These are phyloP conservation scores for Tuber borchii DNA, from an alignment of 495 filamentous ascomycete genomes.

Conservation along the genomic window DNA sequence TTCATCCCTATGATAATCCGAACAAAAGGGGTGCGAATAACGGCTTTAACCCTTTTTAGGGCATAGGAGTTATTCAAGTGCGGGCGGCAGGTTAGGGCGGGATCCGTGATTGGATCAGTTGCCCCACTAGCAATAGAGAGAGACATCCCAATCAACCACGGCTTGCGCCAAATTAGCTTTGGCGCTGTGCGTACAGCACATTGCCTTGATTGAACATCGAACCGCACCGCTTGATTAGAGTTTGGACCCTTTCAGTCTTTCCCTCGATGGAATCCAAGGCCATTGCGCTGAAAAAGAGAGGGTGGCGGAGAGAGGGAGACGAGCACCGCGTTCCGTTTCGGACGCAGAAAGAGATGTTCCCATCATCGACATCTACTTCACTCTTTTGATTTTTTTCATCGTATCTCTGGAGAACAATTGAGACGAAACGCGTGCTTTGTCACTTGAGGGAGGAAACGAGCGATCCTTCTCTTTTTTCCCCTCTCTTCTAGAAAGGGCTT, in stretches of 20 bases:
- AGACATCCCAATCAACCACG: neutral
- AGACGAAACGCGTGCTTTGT: neutral
- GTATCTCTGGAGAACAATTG: neutral
- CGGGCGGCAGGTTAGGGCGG: neutral
- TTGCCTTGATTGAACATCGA: neutral
- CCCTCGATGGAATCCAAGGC: neutral
- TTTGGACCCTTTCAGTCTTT: neutral
- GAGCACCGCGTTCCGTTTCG: neutral
- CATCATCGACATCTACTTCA: neutral
- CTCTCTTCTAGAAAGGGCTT: conserved; percentile 8
- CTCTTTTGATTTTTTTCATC: neutral
- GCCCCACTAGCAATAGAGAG: neutral
- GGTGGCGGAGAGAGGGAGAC: neutral
- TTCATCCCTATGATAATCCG: neutral
- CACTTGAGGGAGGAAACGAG: neutral
- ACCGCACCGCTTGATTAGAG: neutral
- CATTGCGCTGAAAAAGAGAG: neutral
- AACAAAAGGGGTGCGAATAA: neutral
- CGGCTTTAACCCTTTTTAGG: neutral
- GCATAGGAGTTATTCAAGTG: neutral
- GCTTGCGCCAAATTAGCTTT: neutral
- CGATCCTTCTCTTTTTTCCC: neutral
- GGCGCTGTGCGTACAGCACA: neutral
- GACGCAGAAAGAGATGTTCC: neutral
- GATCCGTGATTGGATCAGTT: neutral